A percentile compares a stretch with the other conserved stretches of the same genome.
phyloP scores from a whole-genome alignment of 805 yeast species.

The Spencermartinsiella europaea region DNA sequence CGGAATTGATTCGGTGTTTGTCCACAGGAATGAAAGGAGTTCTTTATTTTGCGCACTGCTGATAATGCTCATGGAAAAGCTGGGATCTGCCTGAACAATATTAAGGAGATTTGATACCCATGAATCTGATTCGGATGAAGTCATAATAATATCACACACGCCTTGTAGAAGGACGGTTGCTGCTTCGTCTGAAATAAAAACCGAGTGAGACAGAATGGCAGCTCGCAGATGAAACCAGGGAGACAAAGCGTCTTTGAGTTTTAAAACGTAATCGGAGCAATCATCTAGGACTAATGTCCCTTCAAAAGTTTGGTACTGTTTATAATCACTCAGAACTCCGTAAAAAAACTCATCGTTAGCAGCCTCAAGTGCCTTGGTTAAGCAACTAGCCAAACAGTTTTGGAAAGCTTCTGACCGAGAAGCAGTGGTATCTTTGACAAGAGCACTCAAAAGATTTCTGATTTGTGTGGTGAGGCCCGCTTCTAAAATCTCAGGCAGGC shows the following conservation, averaged over 20 bases:
- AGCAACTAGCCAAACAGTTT: neutral
- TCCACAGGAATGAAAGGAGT: slow-evolving; percentile 17
- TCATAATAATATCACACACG: neutral
- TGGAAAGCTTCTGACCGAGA: neutral
- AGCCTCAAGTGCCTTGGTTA: neutral
- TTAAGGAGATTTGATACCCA: neutral
- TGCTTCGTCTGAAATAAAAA: slow-evolving; percentile 14
- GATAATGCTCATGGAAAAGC: slow-evolving; percentile 2
- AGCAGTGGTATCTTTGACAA: neutral
- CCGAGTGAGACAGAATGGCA: slow-evolving; percentile 16
- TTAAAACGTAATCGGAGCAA: neutral
- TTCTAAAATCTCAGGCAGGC: neutral
- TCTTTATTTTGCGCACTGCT: slow-evolving; percentile 12
- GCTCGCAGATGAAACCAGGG: neutral
- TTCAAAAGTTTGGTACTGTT: neutral
- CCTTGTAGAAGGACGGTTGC: slow-evolving; percentile 2
- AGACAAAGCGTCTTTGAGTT: neutral
- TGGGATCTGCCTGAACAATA: neutral
- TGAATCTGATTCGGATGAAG: neutral
- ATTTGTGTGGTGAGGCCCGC: neutral
- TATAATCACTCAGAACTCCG: neutral
- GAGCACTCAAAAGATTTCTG: neutral
- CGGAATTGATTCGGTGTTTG: slow-evolving; percentile 9
- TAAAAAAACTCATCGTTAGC: neutral
- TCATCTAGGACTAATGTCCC: neutral